phyloP scores from a whole-genome alignment of 1,284 basidiomycete genomes.

The Bondarzewia mesenterica region DNA sequence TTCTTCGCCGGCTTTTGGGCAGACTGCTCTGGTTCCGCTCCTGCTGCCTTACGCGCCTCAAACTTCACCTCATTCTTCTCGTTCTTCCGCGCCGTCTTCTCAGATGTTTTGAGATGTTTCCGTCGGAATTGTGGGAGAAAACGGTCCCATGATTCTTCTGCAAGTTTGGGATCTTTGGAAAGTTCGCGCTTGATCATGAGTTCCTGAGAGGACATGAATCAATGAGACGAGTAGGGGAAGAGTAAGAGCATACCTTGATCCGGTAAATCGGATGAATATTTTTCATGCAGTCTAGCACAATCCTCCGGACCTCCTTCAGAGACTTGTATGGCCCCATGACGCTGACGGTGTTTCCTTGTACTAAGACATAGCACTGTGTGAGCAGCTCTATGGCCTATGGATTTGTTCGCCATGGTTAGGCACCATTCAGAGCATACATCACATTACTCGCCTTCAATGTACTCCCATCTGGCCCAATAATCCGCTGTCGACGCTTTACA shows the following conservation, averaged over 20 bases:
- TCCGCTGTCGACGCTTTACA: slow-evolving; percentile 92
- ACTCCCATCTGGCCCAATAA: slow-evolving; percentile 94
- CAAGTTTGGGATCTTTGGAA: slow-evolving; percentile 96
- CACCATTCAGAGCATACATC: not conserved
- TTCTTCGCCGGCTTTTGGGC: slow-evolving; percentile 72
- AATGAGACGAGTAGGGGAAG: not conserved
- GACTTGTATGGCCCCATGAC: slow-evolving; percentile 96
- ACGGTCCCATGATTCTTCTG: slow-evolving; percentile 92
- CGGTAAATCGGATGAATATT: slow-evolving; percentile 99
- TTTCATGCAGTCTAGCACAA: slow-evolving; percentile 98
- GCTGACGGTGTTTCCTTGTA: slow-evolving; percentile 97
- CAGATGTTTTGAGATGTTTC: slow-evolving; percentile 83
- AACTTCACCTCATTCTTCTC: slow-evolving; percentile 50
- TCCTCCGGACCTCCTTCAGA: slow-evolving; percentile 91
- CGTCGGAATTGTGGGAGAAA: slow-evolving; percentile 97
- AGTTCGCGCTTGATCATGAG: slow-evolving; percentile 98
- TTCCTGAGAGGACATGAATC: slow-evolving; percentile 46
- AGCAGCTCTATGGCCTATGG: slow-evolving; percentile 90
- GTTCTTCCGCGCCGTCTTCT: slow-evolving; percentile 86
- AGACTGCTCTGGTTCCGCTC: slow-evolving; percentile 32
- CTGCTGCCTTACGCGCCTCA: slow-evolving; percentile 54
- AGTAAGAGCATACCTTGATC: slow-evolving; percentile 67
- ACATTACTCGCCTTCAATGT: slow-evolving; percentile 75
- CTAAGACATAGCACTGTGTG: slow-evolving; percentile 95
- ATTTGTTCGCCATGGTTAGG: not conserved